Evolutionary conservation across 2,329 filamentous ascomycete species (phyloP).

Genomic region (Monosporascus sp.): DNA sequence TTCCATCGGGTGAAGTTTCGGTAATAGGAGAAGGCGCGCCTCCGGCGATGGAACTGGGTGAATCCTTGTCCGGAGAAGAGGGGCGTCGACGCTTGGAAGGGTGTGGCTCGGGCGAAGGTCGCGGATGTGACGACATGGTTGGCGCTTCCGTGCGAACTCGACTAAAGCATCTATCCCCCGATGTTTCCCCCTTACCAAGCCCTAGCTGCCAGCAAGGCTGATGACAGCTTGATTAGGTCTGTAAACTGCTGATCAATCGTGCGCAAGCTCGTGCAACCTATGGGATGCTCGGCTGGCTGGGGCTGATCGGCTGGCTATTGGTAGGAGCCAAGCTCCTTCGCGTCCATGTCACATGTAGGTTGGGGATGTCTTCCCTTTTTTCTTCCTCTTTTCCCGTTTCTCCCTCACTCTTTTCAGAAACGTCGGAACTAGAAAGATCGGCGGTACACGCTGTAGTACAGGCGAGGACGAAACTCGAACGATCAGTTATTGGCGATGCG

Average conservation of each 20-base stretch:
- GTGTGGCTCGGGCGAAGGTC: slow-evolving; percentile 44
- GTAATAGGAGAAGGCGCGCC: slow-evolving; percentile 28
- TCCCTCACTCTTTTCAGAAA: not conserved
- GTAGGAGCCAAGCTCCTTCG: not conserved
- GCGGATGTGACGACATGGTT: slow-evolving; percentile 40
- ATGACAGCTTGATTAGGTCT: not conserved
- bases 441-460: not conserved
- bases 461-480: not conserved
- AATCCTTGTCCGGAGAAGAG: slow-evolving; percentile 42
- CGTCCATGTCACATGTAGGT: not conserved
- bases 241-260: not conserved
- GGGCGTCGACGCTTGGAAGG: slow-evolving; percentile 54
- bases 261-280: not conserved
- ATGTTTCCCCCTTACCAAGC: not conserved
- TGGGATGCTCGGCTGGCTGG: not conserved
- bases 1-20: slow-evolving; percentile 24
- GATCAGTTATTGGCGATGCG: not conserved
- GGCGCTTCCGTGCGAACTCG: not conserved
- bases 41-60: slow-evolving; percentile 33
- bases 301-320: not conserved
- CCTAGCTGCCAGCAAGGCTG: not conserved
- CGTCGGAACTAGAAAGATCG: not conserved
- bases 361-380: not conserved
- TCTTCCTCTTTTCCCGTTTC: not conserved
- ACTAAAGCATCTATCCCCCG: too few relatives aligned